These are phyloP conservation scores for Prunus salicina DNA, from an alignment of 306 rosid genomes.

Conservation along the genomic window DNA sequence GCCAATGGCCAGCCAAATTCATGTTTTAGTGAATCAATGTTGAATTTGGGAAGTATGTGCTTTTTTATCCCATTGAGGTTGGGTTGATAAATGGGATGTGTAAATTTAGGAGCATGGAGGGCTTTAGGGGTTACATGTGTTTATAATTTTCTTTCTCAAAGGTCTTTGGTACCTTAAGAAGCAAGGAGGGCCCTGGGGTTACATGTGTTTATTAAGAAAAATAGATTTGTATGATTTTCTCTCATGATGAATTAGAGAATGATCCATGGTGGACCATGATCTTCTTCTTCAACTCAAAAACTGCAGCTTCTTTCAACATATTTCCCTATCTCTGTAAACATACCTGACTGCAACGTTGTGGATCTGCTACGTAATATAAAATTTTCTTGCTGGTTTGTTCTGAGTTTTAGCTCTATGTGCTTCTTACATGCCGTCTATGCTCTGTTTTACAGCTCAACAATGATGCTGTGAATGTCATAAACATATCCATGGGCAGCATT, in stretches of 20 bases:
- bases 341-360: background rate
- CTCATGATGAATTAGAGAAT: background rate
- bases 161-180: background rate
- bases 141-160: background rate
- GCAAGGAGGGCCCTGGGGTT: background rate
- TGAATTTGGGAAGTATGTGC: background rate
- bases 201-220: background rate
- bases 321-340: too few species aligned
- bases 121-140: too few species aligned
- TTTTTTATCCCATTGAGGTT: background rate
- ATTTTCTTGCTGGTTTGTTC: background rate
- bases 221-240: background rate
- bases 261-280: background rate
- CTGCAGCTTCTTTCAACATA: too few species aligned
- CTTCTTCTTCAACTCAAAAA: background rate
- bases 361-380: background rate
- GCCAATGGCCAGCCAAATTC: background rate
- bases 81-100: background rate
- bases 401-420: background rate
- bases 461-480: constrained; percentile 83
- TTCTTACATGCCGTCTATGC: background rate
- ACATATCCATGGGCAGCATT: constrained; percentile 84
- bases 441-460: constrained; percentile 78
- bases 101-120: background rate
- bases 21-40: background rate